Percentiles rank a stretch among this genome's conserved stretches.
These are phyloP conservation scores for Crithidia sp. DNA, from an alignment of 208 protist genomes.

Conservation along the genomic window DNA sequence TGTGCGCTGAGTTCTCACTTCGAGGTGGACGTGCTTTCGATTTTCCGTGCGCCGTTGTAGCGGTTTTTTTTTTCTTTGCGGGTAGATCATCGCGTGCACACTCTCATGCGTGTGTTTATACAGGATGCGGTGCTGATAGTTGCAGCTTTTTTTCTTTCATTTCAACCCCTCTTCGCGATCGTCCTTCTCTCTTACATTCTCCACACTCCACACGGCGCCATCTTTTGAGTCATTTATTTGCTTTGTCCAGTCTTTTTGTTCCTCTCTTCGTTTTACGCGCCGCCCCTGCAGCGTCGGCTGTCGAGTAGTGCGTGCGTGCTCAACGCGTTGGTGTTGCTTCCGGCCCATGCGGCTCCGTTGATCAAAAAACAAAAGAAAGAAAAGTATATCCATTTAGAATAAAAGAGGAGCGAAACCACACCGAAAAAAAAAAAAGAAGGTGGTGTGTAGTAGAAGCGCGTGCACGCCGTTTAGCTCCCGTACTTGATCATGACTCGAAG, in stretches of 20 bases:
- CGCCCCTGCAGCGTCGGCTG: neutral
- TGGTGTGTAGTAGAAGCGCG: too few relatives aligned
- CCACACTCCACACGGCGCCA: too few relatives aligned
- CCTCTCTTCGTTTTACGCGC: neutral
- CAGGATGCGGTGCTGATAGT: constrained; percentile 8
- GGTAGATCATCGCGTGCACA: neutral
- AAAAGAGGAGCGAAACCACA: too few relatives aligned
- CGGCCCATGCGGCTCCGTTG: neutral
- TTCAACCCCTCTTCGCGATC: neutral
- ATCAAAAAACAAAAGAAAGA: neutral
- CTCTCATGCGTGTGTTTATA: too few relatives aligned
- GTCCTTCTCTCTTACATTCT: neutral
- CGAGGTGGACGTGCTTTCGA: too few relatives aligned
- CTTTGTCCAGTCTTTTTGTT: neutral
- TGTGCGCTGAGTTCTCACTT: too few relatives aligned
- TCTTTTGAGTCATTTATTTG: neutral
- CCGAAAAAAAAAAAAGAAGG: too few relatives aligned
- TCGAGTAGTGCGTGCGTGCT: neutral
- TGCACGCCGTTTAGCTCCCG: too few relatives aligned
- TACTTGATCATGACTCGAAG: too few relatives aligned
- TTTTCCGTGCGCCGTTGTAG: too few relatives aligned
- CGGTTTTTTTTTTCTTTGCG: constrained; percentile 3
- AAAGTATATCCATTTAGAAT: neutral
- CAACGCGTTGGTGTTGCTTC: neutral
- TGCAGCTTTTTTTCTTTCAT: constrained; percentile 1